Evolutionary conservation across 2,329 filamentous ascomycete species (phyloP).

Genomic region (Exophiala mesophila): DNA sequence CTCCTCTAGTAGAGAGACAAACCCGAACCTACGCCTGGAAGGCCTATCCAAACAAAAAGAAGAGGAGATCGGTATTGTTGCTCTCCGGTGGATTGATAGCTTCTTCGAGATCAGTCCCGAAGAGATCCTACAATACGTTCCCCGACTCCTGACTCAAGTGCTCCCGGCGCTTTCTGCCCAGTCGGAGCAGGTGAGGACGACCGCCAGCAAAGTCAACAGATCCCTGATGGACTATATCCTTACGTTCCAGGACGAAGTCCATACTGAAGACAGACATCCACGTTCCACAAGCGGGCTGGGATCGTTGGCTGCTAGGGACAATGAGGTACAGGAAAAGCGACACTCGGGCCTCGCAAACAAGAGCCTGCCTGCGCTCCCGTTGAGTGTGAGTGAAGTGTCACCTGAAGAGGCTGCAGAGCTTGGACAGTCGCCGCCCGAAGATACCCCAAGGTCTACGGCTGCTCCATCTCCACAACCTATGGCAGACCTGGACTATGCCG

Average conservation of each 20-base stretch:
- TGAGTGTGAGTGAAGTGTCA: slow-evolving; percentile 8
- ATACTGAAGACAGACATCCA: slow-evolving; percentile 31
- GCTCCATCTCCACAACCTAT: slow-evolving; percentile 40
- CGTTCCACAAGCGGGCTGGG: slow-evolving; percentile 38
- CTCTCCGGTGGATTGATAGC: slow-evolving; percentile 88
- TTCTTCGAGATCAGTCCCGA: slow-evolving; percentile 97
- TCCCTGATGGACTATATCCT: slow-evolving; percentile 93
- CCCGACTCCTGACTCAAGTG: slow-evolving; percentile 83
- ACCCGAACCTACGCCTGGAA: slow-evolving; percentile 21
- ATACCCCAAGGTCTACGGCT: slow-evolving; percentile 40
- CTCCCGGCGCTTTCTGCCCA: slow-evolving; percentile 90
- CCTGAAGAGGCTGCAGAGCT: slow-evolving; percentile 10
- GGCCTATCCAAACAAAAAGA: slow-evolving; percentile 49
- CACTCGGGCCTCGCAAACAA: slow-evolving; percentile 30
- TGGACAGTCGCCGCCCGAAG: slow-evolving; percentile 26
- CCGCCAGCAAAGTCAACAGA: slow-evolving; percentile 82
- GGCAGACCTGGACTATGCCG: slow-evolving; percentile 84
- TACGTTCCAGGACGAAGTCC: slow-evolving; percentile 64
- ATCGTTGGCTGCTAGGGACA: slow-evolving; percentile 27
- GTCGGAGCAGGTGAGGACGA: slow-evolving; percentile 81
- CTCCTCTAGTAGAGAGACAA: slow-evolving; percentile 23
- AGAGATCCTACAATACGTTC: slow-evolving; percentile 91
- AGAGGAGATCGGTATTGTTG: slow-evolving; percentile 86
- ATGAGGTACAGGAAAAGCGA: slow-evolving; percentile 30
- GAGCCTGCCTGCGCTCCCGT: slow-evolving; percentile 29